Percentiles rank a stretch among this genome's conserved stretches.
These are phyloP conservation scores for Graphium sp. DNA, from an alignment of 2,329 filamentous ascomycete species.

Conservation along the genomic window DNA sequence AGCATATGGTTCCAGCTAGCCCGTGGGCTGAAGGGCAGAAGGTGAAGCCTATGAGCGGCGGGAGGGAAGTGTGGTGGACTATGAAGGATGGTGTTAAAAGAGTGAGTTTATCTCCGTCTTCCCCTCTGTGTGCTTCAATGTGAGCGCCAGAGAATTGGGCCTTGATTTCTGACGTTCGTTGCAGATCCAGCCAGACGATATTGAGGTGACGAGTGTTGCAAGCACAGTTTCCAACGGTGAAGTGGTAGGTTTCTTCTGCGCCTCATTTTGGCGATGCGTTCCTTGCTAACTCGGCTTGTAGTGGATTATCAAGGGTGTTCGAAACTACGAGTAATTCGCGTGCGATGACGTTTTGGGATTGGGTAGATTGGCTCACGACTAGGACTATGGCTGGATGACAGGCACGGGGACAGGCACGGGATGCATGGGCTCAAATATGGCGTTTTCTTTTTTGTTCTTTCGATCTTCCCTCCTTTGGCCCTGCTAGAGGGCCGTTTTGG, in stretches of 20 bases:
- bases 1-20: conserved; percentile 59
- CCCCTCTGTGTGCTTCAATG: conserved; percentile 4
- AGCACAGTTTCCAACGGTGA: conserved; percentile 76
- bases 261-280: no score
- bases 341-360: no score
- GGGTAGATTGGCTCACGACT: no score
- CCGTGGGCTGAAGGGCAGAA: conserved; percentile 59
- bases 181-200: conserved; percentile 60
- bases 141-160: conserved; percentile 5
- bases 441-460: no score
- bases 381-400: no score
- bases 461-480: no score
- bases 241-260: conserved; percentile 35
- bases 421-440: no score
- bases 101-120: conserved; percentile 25
- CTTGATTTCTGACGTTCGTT: conserved; percentile 2
- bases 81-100: conserved; percentile 47
- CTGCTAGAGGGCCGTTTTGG: no score
- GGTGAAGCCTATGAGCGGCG: conserved; percentile 46
- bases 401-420: no score
- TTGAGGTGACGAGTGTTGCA: conserved; percentile 61
- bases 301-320: conserved; percentile 49
- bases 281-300: conserved; percentile 8
- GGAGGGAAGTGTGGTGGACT: conserved; percentile 69
- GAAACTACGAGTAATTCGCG: conserved; percentile 21